A percentile compares a stretch with the other conserved stretches of the same genome.
Conservation (phyloP, 805 yeast species). For the Zygosaccharomyces bailii region DNA sequence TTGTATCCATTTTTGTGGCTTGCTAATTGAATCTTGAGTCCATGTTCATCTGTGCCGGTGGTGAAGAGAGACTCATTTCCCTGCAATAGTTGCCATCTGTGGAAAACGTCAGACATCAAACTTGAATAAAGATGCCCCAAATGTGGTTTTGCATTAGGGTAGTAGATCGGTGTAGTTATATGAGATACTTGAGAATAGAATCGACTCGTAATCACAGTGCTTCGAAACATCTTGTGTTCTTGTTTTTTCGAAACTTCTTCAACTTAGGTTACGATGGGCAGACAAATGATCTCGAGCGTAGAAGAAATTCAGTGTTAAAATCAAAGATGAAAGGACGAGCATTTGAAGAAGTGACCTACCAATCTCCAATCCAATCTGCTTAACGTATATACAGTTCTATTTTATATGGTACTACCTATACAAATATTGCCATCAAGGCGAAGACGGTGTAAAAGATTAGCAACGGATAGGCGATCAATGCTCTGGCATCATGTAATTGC, state of each 20-base stretch:
- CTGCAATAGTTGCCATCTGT: conserved; percentile 62
- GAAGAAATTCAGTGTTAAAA: neutral
- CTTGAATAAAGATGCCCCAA: conserved; percentile 89
- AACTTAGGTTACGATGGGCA: neutral
- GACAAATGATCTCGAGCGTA: neutral
- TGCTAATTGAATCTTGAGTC: conserved; percentile 86
- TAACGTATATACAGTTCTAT: neutral
- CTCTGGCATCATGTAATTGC: conserved; percentile 79
- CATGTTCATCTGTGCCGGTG: conserved; percentile 98
- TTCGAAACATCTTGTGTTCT: neutral
- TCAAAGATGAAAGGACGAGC: neutral
- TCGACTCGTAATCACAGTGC: conserved; percentile 4
- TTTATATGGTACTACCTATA: conserved; percentile 21
- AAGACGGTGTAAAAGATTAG: conserved; percentile 88
- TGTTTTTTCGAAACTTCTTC: neutral
- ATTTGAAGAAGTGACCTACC: neutral
- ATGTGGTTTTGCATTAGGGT: conserved; percentile 94
- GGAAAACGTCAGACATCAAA: conserved; percentile 74
- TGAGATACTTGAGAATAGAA: conserved; percentile 34
- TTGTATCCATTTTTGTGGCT: conserved; percentile 52
- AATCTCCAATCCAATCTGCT: neutral
- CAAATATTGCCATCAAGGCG: conserved; percentile 93
- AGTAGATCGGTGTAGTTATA: conserved; percentile 89
- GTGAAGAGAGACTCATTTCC: conserved; percentile 52
- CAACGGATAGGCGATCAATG: conserved; percentile 89